Evolutionary conservation across 371 early-diverging fungal genomes (phyloP).

Genomic region (Mortierella sp.): DNA sequence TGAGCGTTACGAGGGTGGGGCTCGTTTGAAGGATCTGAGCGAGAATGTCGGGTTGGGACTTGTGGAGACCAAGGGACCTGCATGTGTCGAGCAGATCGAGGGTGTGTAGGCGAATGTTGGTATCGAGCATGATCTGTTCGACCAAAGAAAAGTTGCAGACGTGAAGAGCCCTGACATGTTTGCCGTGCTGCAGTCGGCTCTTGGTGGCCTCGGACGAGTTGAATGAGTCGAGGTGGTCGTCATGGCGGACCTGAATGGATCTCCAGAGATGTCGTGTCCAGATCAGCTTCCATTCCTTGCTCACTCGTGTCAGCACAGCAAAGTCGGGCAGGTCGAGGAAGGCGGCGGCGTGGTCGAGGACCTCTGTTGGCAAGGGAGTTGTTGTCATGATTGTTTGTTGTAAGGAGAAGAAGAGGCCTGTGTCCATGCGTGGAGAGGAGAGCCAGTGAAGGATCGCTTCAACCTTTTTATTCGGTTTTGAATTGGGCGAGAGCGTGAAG

Average conservation of each 20-base stretch:
- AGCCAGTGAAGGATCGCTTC: background rate
- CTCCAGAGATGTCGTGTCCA: conserved; percentile 11
- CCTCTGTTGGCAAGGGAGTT: background rate
- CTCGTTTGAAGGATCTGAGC: background rate
- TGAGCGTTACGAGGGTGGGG: background rate
- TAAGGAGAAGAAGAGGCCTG: background rate
- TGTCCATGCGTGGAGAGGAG: too few species aligned
- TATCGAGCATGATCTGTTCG: conserved; percentile 7
- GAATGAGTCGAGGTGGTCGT: conserved; percentile 6
- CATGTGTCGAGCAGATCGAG: conserved; percentile 2
- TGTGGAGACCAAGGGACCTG: background rate
- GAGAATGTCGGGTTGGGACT: background rate
- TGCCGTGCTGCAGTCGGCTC: background rate
- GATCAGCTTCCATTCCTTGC: conserved; percentile 8
- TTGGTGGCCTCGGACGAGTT: background rate
- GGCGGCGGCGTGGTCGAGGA: background rate
- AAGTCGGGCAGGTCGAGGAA: conserved; percentile 1
- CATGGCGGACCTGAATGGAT: background rate
- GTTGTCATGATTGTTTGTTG: background rate
- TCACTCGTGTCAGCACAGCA: background rate
- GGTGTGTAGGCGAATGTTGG: background rate
- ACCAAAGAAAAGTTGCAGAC: background rate
- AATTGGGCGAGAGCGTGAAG: background rate
- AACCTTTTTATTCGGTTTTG: background rate
- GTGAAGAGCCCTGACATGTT: background rate